A percentile compares a stretch with the other conserved stretches of the same genome.
Evolutionary conservation across 2,329 filamentous ascomycete genomes (phyloP).

Genomic region (Cadophora malorum): DNA sequence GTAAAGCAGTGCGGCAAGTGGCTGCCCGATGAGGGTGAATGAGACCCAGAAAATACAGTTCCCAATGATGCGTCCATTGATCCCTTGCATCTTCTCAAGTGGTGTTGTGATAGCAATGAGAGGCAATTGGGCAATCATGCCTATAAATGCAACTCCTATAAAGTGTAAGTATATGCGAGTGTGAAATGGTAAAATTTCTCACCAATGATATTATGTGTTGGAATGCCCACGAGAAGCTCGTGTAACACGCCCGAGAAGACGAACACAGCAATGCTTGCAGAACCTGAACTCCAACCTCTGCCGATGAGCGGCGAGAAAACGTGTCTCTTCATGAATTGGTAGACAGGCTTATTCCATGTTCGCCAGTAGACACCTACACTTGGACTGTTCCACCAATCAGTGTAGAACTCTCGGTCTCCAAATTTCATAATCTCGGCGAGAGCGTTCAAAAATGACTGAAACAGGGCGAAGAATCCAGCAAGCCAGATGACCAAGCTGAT

Average conservation of each 20-base stretch:
- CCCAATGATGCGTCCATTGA: constrained; percentile 79
- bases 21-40: constrained; percentile 95
- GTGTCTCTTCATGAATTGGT: constrained; percentile 94
- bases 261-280: constrained; percentile 84
- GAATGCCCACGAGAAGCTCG: constrained; percentile 90
- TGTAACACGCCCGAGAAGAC: constrained; percentile 87
- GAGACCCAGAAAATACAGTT: constrained; percentile 97
- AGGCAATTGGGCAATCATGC: constrained; percentile 93
- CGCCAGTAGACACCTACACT: constrained; percentile 91
- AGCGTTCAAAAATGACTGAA: constrained; percentile 91
- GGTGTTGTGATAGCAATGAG: constrained; percentile 82
- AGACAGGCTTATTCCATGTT: constrained; percentile 97
- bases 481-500: constrained; percentile 97
- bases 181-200: constrained; percentile 42
- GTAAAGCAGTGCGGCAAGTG: constrained; percentile 88
- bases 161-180: constrained; percentile 29
- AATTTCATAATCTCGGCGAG: constrained; percentile 90
- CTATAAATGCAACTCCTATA: constrained; percentile 84
- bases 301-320: constrained; percentile 89
- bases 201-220: constrained; percentile 93
- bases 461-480: constrained; percentile 94
- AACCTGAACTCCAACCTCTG: constrained; percentile 74
- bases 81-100: constrained; percentile 78
- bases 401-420: constrained; percentile 93
- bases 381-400: constrained; percentile 96